Evolutionary conservation across 2,329 filamentous ascomycete species (phyloP).

Genomic region (Chrysoporthe cubensis): DNA sequence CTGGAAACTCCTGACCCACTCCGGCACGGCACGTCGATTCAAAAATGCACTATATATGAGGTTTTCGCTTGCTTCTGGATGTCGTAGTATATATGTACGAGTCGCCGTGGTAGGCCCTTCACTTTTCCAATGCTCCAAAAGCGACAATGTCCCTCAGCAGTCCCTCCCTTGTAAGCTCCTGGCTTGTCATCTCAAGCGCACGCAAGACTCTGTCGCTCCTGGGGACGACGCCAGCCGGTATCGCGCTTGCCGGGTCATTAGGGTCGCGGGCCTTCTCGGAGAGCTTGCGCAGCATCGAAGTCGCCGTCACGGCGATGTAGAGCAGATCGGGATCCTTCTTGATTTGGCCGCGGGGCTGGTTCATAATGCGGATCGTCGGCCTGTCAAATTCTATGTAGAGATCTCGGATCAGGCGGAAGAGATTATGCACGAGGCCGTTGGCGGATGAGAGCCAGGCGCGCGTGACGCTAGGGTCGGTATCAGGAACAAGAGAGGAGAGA

Average conservation of each 20-base stretch:
- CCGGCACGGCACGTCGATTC: background rate
- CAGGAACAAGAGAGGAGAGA: constrained; percentile 70
- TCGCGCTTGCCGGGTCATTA: constrained; percentile 50
- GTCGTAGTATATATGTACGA: background rate
- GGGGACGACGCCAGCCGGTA: constrained; percentile 67
- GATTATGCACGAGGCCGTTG: constrained; percentile 80
- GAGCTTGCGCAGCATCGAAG: constrained; percentile 69
- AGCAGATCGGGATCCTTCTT: constrained; percentile 56
- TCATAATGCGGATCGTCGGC: constrained; percentile 44
- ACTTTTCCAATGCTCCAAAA: constrained; percentile 57
- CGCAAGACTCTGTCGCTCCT: constrained; percentile 69
- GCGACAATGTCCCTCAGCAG: constrained; percentile 71
- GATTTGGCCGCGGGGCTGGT: constrained; percentile 38
- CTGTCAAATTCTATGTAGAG: constrained; percentile 68
- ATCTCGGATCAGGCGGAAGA: constrained; percentile 75
- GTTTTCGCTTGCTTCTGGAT: background rate
- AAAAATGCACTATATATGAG: background rate
- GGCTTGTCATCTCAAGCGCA: constrained; percentile 66
- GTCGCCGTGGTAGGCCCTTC: background rate
- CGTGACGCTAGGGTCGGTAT: constrained; percentile 71
- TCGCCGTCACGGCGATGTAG: constrained; percentile 69
- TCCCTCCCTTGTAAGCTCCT: constrained; percentile 65
- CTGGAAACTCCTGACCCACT: background rate
- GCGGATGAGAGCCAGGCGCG: constrained; percentile 80
- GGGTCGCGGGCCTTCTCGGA: constrained; percentile 69